These are phyloP conservation scores for Neonectria ditissima DNA, from an alignment of 2,329 filamentous ascomycete genomes.

Conservation along the genomic window DNA sequence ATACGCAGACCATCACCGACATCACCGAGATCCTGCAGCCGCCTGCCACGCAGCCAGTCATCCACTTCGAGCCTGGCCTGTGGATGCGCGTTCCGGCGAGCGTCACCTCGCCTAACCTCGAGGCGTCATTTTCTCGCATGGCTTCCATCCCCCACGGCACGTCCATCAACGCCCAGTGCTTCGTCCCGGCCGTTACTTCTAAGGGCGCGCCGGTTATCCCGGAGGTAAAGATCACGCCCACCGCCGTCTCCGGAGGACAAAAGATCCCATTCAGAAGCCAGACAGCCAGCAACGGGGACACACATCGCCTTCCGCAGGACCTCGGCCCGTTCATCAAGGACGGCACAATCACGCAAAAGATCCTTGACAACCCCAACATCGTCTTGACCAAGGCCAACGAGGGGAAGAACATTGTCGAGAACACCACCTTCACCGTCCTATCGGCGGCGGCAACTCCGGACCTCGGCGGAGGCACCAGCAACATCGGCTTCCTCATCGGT, in stretches of 20 bases:
- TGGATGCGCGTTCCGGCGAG: conserved; percentile 54
- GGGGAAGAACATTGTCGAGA: neutral
- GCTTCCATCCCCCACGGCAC: conserved; percentile 58
- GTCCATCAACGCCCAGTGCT: conserved; percentile 55
- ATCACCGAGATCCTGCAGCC: conserved; percentile 42
- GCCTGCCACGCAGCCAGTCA: conserved; percentile 43
- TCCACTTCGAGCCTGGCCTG: conserved; percentile 57
- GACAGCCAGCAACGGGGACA: conserved; percentile 16
- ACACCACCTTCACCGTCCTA: neutral
- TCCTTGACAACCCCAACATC: conserved; percentile 46
- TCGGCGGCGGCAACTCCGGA: neutral
- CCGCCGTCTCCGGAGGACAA: conserved; percentile 14
- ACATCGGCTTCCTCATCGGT: neutral
- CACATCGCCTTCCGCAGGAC: conserved; percentile 47
- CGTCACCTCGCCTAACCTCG: conserved; percentile 34
- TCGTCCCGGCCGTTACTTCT: conserved; percentile 34
- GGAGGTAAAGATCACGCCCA: conserved; percentile 45
- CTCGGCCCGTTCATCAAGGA: conserved; percentile 43
- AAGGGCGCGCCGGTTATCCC: conserved; percentile 37
- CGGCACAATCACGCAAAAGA: conserved; percentile 49
- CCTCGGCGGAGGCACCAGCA: neutral
- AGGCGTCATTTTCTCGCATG: conserved; percentile 51
- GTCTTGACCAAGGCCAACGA: neutral
- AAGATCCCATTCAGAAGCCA: conserved; percentile 25
- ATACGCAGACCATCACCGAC: conserved; percentile 52